phyloP scores from a whole-genome alignment of 129 eudicot genomes.

The Oenanthe sinensis region DNA sequence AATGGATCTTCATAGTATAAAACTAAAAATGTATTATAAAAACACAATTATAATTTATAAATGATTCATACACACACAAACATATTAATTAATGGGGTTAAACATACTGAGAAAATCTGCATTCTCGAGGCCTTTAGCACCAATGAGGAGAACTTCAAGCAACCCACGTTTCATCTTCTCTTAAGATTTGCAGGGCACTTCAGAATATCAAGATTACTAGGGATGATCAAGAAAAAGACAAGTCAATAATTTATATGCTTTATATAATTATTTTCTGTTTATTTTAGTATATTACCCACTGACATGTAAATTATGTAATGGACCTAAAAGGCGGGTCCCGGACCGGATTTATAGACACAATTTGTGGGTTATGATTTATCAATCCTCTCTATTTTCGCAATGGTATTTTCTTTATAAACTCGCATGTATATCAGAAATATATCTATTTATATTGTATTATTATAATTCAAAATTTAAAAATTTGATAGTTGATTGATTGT shows the following conservation, averaged over 20 bases:
- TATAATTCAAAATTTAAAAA: too few species aligned
- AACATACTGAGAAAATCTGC: constrained; percentile 58
- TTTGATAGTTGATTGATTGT: too few species aligned
- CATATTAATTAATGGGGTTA: neutral
- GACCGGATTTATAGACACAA: too few species aligned
- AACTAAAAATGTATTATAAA: neutral
- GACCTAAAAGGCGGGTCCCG: too few species aligned
- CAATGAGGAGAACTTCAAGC: constrained; percentile 50
- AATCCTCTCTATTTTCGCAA: too few species aligned
- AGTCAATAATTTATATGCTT: neutral
- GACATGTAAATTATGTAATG: too few species aligned
- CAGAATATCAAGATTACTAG: neutral
- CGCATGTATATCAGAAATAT: too few species aligned
- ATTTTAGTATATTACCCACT: too few species aligned
- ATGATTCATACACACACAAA: neutral
- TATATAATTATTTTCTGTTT: too few species aligned
- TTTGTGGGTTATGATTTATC: too few species aligned
- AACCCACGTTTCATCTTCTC: constrained; percentile 46
- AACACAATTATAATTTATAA: neutral
- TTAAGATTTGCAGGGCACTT: neutral
- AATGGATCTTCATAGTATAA: neutral
- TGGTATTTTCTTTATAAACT: too few species aligned
- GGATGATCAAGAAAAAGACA: neutral
- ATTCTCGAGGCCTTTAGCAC: constrained; percentile 74
- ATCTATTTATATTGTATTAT: too few species aligned